Evolutionary conservation across 768 basidiomycete species (phyloP).

Genomic region (Russula virescens): DNA sequence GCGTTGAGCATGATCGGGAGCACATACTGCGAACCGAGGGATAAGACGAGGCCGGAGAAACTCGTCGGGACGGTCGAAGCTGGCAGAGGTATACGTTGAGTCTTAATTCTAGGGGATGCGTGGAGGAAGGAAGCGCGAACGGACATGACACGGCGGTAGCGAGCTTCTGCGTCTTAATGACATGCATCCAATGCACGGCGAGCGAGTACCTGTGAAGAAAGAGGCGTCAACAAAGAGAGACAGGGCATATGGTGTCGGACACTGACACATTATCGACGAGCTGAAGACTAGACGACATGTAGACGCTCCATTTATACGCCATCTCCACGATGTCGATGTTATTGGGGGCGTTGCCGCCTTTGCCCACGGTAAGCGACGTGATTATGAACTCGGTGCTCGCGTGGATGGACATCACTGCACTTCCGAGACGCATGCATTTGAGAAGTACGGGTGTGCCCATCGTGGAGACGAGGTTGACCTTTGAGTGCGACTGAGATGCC

Average conservation of each 20-base stretch:
- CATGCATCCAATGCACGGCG: slow-evolving; percentile 2
- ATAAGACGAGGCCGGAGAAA: not conserved
- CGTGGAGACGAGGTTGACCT: not conserved
- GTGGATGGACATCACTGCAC: not conserved
- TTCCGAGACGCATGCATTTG: slow-evolving; percentile 6
- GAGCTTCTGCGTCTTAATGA: not conserved
- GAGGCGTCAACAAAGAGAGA: not conserved
- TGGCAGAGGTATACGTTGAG: not conserved
- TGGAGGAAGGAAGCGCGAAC: not conserved
- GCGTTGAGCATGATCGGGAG: slow-evolving; percentile 1
- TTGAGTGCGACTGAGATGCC: slow-evolving; percentile 1
- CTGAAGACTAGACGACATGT: slow-evolving; percentile 8
- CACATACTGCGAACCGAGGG: slow-evolving; percentile 2
- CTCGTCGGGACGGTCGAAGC: not conserved
- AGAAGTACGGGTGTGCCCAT: slow-evolving; percentile 7
- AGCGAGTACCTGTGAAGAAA: slow-evolving; percentile 8
- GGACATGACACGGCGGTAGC: not conserved
- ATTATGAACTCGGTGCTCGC: slow-evolving; percentile 7
- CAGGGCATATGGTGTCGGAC: too few relatives aligned
- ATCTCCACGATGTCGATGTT: not conserved
- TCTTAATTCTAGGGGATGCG: not conserved
- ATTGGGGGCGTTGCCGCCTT: not conserved
- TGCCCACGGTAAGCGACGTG: not conserved
- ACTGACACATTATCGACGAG: slow-evolving; percentile 14
- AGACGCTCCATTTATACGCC: not conserved